Base-by-base conservation (phyloP, 441 rosid genomes). In the Populus tomentosa region DNA sequence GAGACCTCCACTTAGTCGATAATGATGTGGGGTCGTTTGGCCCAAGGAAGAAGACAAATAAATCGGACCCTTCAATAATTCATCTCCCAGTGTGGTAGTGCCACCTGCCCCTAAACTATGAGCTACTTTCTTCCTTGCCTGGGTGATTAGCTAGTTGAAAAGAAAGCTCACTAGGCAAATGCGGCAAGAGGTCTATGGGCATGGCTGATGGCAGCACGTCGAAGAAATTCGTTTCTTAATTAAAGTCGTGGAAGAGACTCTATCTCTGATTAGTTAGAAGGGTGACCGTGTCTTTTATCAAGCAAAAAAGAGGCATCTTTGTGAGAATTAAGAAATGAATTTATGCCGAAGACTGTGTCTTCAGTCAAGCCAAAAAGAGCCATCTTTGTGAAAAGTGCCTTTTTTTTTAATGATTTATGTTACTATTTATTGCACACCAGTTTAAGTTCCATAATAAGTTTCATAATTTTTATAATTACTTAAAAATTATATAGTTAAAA, bases 1-100 rank as follows among this genome's bases (percentile, higher is more conserved):
- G 61, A 61, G 79, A 77, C 80, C 40, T 68, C 73, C 75, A 53
- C 75, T 28, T 80, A 14, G 14, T 23, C 8, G 75, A 38, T 18
- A 2, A 32, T 4, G 67, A 35, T 3, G 23, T n/a, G 75, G 74
- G 80, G 42, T 50, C 81, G 26, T 70, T 7, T 10, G 10, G 36
- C 70, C 1, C 3, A 9, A 11, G 36, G 61, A 69, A 59, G 46
- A 36, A 72, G 72, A 77, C 18, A 42, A 23, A 2, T n/a, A 10
- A 53, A 18, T 26, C 3, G 35, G 69, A 11, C 78, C 40, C 61
- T 53, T 10, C 33, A 24, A 14, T 32, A 21, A 38, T 46, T 69
- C 70, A 36, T 14, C 14, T 10, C 5, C 73, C 80, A 35, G 24
- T 56, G 40, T 13, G 21, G 28, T 42, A 16, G 9, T 10, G 75